Base-by-base conservation (phyloP, 768 basidiomycete genomes). In the Kwoniella sp. region DNA sequence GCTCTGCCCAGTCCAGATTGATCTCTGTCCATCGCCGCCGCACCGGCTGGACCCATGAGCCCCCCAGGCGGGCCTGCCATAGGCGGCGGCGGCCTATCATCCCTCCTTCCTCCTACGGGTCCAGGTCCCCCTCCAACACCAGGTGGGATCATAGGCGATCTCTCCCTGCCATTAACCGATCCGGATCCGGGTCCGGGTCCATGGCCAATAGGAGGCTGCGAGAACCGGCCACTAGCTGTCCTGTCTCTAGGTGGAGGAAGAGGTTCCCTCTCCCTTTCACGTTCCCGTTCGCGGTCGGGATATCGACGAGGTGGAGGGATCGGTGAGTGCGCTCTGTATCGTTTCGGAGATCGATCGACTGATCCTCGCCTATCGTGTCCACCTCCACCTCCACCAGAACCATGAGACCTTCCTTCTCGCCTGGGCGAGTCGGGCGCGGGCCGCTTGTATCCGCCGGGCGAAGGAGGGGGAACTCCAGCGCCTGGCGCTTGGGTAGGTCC, bases 1-100 rank as follows among this genome's bases (percentile, higher is more conserved):
- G 78, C 70, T 48, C 73, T 77, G 22, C 82, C 82, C 30, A 92
- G 55, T 0, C 80, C 79, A 8, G 67, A 68, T 21, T 72, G 62
- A 70, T 80, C 79, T 67, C 24, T 62, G 56, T 36, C 58, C 37
- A 59, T 26, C 40, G 33, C 51, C 53, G 36, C 54, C 17, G 46
- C 30, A n/a, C 53, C 53, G 27, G 49, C 24, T 27, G 53, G 52
- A n/a, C 55, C 55, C 24, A 22, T 21, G 21, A 48, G 29, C 9
- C 46, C 26, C 4, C 25, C 24, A 40, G 36, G 36, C 8, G 55
- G 55, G 4, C 55, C 55, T 13, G 36, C 7, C 56, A 57, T 79
- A 33, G 62, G 60, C 21, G 75, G 48, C 74, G 53, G 75, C 71
- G n/a, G 69, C 68, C 59, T 77, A 56, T 50, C 80, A 66, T 60